phyloP scores from a whole-genome alignment of 2,329 filamentous ascomycete species.

The Xylaria sp. region DNA sequence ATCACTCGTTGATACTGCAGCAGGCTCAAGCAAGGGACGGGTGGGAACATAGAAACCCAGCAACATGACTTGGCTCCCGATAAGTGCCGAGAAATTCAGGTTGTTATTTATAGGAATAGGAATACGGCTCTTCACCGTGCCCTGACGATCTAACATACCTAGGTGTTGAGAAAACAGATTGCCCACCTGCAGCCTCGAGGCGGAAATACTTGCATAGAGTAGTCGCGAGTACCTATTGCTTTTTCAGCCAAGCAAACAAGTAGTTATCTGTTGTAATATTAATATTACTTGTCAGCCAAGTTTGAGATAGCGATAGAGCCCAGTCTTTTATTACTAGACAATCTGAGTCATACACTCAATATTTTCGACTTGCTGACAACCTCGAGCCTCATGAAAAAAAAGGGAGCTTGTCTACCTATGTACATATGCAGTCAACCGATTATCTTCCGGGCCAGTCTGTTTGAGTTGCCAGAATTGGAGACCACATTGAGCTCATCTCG shows the following conservation, averaged over 20 bases:
- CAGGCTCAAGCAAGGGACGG: constrained; percentile 12
- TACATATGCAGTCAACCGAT: neutral
- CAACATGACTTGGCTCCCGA: neutral
- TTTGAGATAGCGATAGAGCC: neutral
- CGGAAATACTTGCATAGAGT: neutral
- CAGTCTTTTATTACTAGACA: neutral
- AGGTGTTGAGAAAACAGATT: neutral
- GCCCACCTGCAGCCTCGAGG: constrained; percentile 9
- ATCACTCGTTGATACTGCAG: constrained; percentile 3
- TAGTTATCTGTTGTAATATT: neutral
- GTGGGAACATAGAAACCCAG: constrained; percentile 1
- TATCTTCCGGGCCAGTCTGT: neutral
- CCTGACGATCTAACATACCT: constrained; percentile 2
- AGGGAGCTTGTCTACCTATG: neutral
- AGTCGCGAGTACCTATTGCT: constrained; percentile 1
- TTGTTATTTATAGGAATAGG: constrained; percentile 11
- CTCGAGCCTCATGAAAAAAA: neutral
- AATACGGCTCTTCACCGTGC: neutral
- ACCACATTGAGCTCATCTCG: constrained; percentile 7
- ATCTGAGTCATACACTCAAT: neutral
- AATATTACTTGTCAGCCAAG: neutral
- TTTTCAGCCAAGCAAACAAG: constrained; percentile 1
- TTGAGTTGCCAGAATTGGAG: constrained; percentile 27
- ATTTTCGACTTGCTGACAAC: neutral
- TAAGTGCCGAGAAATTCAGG: constrained; percentile 7